These are phyloP conservation scores for Nannizzia gypsea DNA, from an alignment of 2,329 filamentous ascomycete genomes.

Conservation along the genomic window DNA sequence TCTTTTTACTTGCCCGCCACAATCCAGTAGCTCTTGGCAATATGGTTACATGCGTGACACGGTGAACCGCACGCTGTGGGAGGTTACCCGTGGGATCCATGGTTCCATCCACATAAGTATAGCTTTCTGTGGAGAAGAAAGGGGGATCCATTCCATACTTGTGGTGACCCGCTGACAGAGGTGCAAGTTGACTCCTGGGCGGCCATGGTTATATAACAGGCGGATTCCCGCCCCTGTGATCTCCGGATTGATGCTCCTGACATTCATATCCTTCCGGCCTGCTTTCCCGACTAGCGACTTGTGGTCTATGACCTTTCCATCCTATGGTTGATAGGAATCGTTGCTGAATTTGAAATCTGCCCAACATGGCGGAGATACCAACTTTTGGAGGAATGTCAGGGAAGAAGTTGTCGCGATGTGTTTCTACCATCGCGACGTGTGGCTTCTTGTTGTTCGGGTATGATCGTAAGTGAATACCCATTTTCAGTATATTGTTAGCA, in stretches of 20 bases:
- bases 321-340: not conserved
- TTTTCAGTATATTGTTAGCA: not conserved
- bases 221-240: not conserved
- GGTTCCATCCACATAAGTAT: not conserved
- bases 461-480: slow-evolving; percentile 29
- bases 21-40: not conserved
- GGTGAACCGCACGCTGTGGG: not conserved
- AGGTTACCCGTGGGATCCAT: not conserved
- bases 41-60: not conserved
- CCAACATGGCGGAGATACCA: slow-evolving; percentile 24
- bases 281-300: not conserved
- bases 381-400: slow-evolving; percentile 36
- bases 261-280: not conserved
- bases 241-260: not conserved
- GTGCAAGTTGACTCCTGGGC: not conserved
- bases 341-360: not conserved
- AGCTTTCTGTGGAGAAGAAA: slow-evolving; percentile 1
- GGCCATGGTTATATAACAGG: not conserved
- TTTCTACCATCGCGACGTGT: slow-evolving; percentile 51
- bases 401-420: slow-evolving; percentile 42
- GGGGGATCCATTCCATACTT: not conserved
- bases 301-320: not conserved
- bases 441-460: slow-evolving; percentile 49
- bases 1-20: not conserved
- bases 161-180: not conserved